A percentile compares a stretch with the other conserved stretches of the same genome.
These are phyloP conservation scores for Neurospora hispaniola DNA, from an alignment of 495 filamentous ascomycete genomes.

Conservation along the genomic window DNA sequence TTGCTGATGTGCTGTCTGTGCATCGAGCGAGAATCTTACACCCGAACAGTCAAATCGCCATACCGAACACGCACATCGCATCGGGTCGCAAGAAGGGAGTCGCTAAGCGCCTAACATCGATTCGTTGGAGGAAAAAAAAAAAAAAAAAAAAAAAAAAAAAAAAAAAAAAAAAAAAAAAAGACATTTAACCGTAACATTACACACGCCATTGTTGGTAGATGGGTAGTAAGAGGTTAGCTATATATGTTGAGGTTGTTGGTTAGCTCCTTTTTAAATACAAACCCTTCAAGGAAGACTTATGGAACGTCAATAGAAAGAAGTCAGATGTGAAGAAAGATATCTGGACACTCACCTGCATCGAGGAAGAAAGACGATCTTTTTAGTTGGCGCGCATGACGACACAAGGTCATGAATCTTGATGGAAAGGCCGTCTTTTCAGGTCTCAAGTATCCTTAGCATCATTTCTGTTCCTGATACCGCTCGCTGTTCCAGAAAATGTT, in stretches of 20 bases:
- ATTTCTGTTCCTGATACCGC: not conserved
- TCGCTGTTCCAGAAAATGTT: not conserved
- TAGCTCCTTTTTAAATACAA: not conserved
- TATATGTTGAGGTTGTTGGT: not conserved
- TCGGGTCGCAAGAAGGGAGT: not conserved
- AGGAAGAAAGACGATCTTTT: not conserved
- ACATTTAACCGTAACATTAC: not conserved
- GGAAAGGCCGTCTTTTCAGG: not conserved
- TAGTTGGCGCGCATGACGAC: not conserved
- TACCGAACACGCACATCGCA: not conserved
- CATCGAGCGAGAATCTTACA: not conserved
- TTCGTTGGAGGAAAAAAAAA: not conserved
- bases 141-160: not conserved
- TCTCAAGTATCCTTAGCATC: not conserved
- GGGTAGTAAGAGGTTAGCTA: not conserved
- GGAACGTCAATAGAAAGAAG: not conserved
- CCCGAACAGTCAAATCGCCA: not conserved
- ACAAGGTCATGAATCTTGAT: no score
- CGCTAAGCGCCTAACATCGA: not conserved
- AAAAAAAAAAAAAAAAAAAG: not conserved
- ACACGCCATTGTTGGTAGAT: not conserved
- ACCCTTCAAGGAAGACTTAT: not conserved
- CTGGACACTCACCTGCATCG: not conserved
- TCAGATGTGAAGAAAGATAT: not conserved
- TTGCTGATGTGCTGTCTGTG: not conserved